A percentile compares a stretch with the other conserved stretches of the same genome.
Evolutionary conservation across 768 basidiomycete species (phyloP).

Genomic region (Suillus americanus): DNA sequence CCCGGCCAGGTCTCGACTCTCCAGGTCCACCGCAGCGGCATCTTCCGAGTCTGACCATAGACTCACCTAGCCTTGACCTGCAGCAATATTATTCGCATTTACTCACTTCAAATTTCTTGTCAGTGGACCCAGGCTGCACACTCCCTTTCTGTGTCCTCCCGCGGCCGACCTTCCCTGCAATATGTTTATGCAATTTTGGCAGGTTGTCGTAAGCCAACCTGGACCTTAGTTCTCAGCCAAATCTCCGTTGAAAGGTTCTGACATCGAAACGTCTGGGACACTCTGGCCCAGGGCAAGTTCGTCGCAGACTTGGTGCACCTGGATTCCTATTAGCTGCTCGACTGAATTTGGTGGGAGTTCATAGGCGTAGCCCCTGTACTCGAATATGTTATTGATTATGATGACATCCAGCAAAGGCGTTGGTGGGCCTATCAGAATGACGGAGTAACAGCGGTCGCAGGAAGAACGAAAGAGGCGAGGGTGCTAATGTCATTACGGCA

Average conservation of each 20-base stretch:
- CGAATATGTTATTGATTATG: too few species aligned
- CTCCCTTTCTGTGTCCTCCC: neutral
- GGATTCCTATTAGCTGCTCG: too few species aligned
- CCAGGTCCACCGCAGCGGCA: neutral
- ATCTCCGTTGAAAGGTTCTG: neutral
- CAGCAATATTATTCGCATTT: too few species aligned
- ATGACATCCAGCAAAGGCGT: too few species aligned
- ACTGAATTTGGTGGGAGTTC: too few species aligned
- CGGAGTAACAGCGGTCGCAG: too few species aligned
- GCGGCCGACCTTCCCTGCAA: neutral
- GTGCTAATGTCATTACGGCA: too few species aligned
- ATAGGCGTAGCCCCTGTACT: too few species aligned
- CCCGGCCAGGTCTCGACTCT: neutral
- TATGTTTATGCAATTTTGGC: neutral
- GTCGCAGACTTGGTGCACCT: too few species aligned
- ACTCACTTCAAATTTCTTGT: neutral
- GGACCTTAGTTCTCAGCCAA: neutral
- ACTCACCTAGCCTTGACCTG: neutral
- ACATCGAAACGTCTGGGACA: neutral
- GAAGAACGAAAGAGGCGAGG: too few species aligned
- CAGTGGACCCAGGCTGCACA: neutral
- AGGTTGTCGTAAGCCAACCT: neutral
- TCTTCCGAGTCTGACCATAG: neutral
- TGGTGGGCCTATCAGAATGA: too few species aligned
- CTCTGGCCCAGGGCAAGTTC: too few species aligned